Percentiles rank a stretch among this genome's conserved stretches.
Evolutionary conservation across 805 yeast species (phyloP).

Genomic region (Debaryomyces tyrocola): DNA sequence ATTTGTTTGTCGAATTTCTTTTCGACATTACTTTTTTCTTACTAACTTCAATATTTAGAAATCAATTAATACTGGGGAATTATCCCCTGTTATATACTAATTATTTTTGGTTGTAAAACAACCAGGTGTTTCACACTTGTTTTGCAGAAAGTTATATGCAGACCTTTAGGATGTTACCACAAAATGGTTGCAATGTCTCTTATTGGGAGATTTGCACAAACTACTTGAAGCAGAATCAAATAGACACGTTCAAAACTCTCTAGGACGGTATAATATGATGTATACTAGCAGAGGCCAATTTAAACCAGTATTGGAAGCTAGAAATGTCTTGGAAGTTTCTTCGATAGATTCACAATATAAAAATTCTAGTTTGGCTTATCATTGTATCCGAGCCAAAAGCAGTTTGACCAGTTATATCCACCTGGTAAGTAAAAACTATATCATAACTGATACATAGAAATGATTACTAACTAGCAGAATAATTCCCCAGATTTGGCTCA

Average conservation of each 20-base stretch:
- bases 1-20: not conserved
- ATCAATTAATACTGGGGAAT: not conserved
- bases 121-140: conserved; percentile 6
- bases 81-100: not conserved
- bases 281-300: not conserved
- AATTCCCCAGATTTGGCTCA: not conserved
- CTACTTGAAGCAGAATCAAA: not conserved
- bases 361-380: conserved; percentile 7
- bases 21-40: not conserved
- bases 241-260: too few species aligned
- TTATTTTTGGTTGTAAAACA: not conserved
- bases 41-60: too few species aligned
- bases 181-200: conserved; percentile 7
- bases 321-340: not conserved
- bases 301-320: not conserved
- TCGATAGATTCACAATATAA: not conserved
- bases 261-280: not conserved
- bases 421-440: not conserved
- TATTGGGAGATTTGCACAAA: not conserved
- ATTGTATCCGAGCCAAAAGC: conserved; percentile 6
- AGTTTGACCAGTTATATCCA: not conserved
- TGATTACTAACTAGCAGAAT: not conserved
- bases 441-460: not conserved
- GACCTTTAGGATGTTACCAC: conserved; percentile 1
- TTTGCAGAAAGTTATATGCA: conserved; percentile 4